Evolutionary conservation across 73 alveolate genomes (phyloP), one percentile per base, ranked within the genome.

Genomic region (Paramecium sexaurelia): DNA sequence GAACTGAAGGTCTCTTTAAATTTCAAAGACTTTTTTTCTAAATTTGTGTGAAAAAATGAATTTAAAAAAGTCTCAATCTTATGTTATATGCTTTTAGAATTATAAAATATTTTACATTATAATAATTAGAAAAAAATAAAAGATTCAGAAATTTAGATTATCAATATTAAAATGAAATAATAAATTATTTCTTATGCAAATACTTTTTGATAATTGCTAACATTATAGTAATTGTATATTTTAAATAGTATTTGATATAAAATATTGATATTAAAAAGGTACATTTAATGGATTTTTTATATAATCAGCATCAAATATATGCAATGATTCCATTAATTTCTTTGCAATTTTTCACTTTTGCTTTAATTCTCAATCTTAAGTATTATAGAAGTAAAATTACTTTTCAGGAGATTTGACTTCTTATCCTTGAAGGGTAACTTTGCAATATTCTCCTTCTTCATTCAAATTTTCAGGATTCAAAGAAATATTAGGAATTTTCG

Each of bases 271-370:
- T 2, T 15, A 17, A 7, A 51, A 51, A 29, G 67, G 67, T 51
- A n/a, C 17, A 29, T 51, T 51, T 51, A 51, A 51, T 51, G 67
- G 17, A 6, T 51, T 51, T 10, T 2, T 45, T 51, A 47, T 47
- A 51, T 51, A 51, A 51, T 51, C 67, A 51, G 67, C 67, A 51
- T 61, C 83, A 61, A 29, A 61, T 61, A 61, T 61, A 61, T 61
- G 83, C 83, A 61, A 61, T 61, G 20, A 61, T 20, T 29, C 83
- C 83, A 61, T 61, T 61, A 29, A 61, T 61, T 61, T 61, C 83
- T 61, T 32, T 61, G n/a, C 83, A 61, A 11, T 26, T 29, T 61
- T 61, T 61, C 37, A 61, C 45, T 61, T 61, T 29, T 29, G 26
- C 83, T 22, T 61, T 61, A 8, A 61, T 61, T 32, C 83, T 19